Conservation (phyloP, 306 rosid species). For the Morella rubra region DNA sequence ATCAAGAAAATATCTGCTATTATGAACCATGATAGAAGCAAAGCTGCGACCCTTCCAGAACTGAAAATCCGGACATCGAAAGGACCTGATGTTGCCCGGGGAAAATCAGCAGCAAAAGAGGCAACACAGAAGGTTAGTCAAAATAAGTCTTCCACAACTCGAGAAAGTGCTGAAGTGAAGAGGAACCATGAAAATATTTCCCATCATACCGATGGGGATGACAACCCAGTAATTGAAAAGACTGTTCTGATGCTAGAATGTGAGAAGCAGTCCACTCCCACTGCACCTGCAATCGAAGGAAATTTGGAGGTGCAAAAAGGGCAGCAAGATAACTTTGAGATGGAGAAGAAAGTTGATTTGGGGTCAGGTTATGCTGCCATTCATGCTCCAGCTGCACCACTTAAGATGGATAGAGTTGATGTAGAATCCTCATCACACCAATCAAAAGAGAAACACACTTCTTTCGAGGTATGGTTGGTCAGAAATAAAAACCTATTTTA, state of each 20-base stretch:
- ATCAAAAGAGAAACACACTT: conserved; percentile 38
- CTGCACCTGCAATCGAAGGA: conserved; percentile 37
- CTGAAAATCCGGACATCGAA: conserved; percentile 77
- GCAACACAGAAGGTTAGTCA: conserved; percentile 43
- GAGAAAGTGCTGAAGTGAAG: conserved; percentile 46
- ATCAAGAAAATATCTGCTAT: conserved; percentile 79
- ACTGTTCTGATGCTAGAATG: conserved; percentile 73
- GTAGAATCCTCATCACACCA: conserved; percentile 42
- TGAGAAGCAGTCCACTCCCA: conserved; percentile 52
- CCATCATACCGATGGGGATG: conserved; percentile 49
- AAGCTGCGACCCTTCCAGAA: conserved; percentile 87
- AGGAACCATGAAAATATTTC: conserved; percentile 39
- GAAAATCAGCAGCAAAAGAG: conserved; percentile 48
- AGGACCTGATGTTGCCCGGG: conserved; percentile 48
- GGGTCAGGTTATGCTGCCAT: conserved; percentile 47
- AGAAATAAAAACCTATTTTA: conserved; percentile 13
- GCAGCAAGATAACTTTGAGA: conserved; percentile 28
- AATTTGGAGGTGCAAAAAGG: conserved; percentile 27
- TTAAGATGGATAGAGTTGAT: conserved; percentile 39
- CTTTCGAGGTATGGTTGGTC: conserved; percentile 57
- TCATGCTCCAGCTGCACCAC: conserved; percentile 48
- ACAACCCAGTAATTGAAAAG: conserved; percentile 80
- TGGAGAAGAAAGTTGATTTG: conserved; percentile 38
- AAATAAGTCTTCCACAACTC: conserved; percentile 39
- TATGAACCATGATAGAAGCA: conserved; percentile 75